A percentile compares a stretch with the other conserved stretches of the same genome.
These are phyloP conservation scores for Stereum hirsutum DNA, from an alignment of 1,284 basidiomycete species.

Conservation along the genomic window DNA sequence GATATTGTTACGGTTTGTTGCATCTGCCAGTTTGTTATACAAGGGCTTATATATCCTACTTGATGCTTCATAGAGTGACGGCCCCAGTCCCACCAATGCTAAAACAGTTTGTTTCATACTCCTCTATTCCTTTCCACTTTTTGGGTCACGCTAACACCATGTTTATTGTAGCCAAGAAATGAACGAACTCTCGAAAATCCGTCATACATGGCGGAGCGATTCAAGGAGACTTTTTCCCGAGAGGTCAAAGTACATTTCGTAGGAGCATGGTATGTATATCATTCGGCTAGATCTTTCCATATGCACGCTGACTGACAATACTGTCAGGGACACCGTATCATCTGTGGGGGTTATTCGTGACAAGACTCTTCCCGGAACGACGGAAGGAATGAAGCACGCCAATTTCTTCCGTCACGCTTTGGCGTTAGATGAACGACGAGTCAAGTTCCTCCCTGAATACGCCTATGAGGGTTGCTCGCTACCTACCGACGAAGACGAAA, in stretches of 20 bases:
- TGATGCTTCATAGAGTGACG: too few species aligned
- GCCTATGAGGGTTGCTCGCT: constrained; percentile 3
- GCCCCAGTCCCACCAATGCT: too few species aligned
- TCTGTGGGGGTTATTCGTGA: constrained; percentile 22
- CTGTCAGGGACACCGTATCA: constrained; percentile 18
- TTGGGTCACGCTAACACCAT: too few species aligned
- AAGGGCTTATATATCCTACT: too few species aligned
- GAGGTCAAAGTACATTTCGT: constrained; percentile 24
- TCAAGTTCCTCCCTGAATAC: constrained; percentile 17
- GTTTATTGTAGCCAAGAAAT: too few species aligned
- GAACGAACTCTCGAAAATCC: too few species aligned
- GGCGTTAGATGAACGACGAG: constrained; percentile 18
- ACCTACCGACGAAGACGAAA: neutral
- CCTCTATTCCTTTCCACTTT: too few species aligned
- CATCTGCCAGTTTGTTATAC: too few species aligned
- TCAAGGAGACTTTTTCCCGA: constrained; percentile 19
- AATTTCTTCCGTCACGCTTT: constrained; percentile 23
- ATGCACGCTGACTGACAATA: neutral
- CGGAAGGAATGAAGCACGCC: constrained; percentile 17
- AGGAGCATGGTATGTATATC: constrained; percentile 24
- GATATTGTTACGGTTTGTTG: too few species aligned
- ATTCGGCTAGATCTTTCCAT: neutral
- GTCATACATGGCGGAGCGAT: constrained; percentile 2
- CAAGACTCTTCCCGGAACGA: constrained; percentile 16
- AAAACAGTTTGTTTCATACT: too few species aligned